phyloP scores from a whole-genome alignment of 306 rosid genomes.

The Vigna trinervia region DNA sequence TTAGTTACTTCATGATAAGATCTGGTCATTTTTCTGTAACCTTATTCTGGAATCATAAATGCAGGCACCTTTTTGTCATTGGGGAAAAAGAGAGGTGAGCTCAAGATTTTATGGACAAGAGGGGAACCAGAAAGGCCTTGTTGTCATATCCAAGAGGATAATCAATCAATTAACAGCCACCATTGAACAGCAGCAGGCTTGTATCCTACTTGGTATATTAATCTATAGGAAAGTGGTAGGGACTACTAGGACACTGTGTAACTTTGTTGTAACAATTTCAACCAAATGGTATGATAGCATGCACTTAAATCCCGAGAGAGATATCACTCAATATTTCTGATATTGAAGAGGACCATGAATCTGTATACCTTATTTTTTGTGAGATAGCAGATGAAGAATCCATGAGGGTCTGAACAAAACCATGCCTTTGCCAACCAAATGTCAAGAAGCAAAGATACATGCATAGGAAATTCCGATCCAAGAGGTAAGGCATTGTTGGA shows the following conservation, averaged over 20 bases:
- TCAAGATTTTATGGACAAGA: slow-evolving; percentile 86
- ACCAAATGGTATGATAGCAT: slow-evolving; percentile 34
- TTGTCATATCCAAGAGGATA: slow-evolving; percentile 72
- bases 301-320: slow-evolving; percentile 21
- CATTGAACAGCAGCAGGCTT: slow-evolving; percentile 42
- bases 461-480: not conserved
- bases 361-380: not conserved
- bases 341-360: not conserved
- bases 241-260: slow-evolving; percentile 52
- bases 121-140: slow-evolving; percentile 92
- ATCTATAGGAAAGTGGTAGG: slow-evolving; percentile 43
- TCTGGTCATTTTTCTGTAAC: slow-evolving; percentile 20
- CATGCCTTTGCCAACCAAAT: slow-evolving; percentile 5
- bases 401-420: not conserved
- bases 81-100: slow-evolving; percentile 95
- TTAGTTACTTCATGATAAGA: slow-evolving; percentile 1
- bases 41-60: slow-evolving; percentile 35
- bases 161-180: slow-evolving; percentile 53
- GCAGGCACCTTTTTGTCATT: slow-evolving; percentile 88
- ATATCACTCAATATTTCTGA: slow-evolving; percentile 3
- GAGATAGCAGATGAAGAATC: slow-evolving; percentile 1
- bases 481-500: not conserved
- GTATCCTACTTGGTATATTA: slow-evolving; percentile 48
- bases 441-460: slow-evolving; percentile 2
- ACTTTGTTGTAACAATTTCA: slow-evolving; percentile 43